These are phyloP conservation scores for Moesziomyces sp. DNA, from an alignment of 1,284 basidiomycete species.

Conservation along the genomic window DNA sequence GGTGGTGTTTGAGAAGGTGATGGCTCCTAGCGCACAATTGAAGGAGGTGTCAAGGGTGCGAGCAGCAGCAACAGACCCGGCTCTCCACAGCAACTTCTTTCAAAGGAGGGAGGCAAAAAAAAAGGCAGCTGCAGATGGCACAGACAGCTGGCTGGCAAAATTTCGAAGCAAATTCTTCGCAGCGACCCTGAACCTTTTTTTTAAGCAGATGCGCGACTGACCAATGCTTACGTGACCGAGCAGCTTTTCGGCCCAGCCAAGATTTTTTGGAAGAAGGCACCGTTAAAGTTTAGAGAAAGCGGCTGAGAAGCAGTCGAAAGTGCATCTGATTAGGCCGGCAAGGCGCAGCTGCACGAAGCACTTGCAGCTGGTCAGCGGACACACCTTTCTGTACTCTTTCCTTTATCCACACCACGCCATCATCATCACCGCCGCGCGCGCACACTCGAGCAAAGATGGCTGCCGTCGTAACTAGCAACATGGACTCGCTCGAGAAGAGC, in stretches of 20 bases:
- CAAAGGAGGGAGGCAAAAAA: neutral
- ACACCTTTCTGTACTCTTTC: neutral
- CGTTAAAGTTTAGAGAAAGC: conserved; percentile 15
- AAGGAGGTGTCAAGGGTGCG: neutral
- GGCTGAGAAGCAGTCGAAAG: neutral
- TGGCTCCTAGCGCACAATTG: neutral
- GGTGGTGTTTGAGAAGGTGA: neutral
- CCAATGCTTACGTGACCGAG: conserved; percentile 26
- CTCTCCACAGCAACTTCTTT: neutral
- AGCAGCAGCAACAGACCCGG: neutral
- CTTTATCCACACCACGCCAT: neutral
- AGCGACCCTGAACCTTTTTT: conserved; percentile 24
- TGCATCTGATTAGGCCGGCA: conserved; percentile 15
- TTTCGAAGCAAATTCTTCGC: conserved; percentile 42
- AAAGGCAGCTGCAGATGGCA: neutral
- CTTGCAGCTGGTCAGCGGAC: neutral
- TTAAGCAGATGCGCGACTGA: conserved; percentile 6
- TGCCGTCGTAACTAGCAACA: conserved; percentile 28
- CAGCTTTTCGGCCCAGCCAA: neutral
- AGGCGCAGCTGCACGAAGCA: conserved; percentile 6
- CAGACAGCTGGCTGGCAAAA: conserved; percentile 16
- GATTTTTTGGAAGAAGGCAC: conserved; percentile 9
- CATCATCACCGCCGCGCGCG: neutral
- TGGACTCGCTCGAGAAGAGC: conserved; percentile 51
- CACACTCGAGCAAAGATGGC: conserved; percentile 12